These are phyloP conservation scores for Beverwykella pulmonaria DNA, from an alignment of 495 filamentous ascomycete genomes.

Conservation along the genomic window DNA sequence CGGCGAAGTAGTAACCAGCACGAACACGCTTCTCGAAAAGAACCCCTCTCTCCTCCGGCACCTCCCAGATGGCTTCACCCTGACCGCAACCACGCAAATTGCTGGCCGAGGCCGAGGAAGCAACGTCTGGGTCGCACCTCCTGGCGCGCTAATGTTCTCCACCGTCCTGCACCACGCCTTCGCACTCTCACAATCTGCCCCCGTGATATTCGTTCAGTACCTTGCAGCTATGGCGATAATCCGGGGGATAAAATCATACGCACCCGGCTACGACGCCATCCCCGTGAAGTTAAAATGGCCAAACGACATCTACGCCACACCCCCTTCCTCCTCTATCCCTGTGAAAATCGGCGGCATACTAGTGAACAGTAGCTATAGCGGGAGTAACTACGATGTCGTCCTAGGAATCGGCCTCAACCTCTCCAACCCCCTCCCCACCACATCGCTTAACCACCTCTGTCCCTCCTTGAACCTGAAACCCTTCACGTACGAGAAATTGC, in stretches of 20 bases:
- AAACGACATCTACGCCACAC: constrained; percentile 87
- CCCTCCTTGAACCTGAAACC: constrained; percentile 46
- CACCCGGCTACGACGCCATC: constrained; percentile 67
- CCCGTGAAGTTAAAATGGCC: constrained; percentile 95
- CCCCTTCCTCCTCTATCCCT: constrained; percentile 48
- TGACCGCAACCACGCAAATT: constrained; percentile 89
- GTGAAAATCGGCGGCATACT: constrained; percentile 95
- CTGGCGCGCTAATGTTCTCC: constrained; percentile 83
- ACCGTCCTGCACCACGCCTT: constrained; percentile 81
- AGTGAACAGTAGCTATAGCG: constrained; percentile 81
- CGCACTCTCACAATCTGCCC: constrained; percentile 67
- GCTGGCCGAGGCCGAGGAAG: constrained; percentile 87
- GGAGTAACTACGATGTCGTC: constrained; percentile 80
- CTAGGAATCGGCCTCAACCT: constrained; percentile 89
- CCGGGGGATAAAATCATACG: constrained; percentile 81
- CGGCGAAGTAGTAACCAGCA: constrained; percentile 91
- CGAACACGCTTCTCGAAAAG: constrained; percentile 94
- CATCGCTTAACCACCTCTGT: constrained; percentile 74
- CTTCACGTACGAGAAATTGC: constrained; percentile 77
- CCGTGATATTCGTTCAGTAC: constrained; percentile 94
- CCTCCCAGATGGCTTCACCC: constrained; percentile 80
- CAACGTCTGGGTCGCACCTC: constrained; percentile 94
- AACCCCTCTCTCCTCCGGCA: constrained; percentile 76
- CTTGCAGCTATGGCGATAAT: constrained; percentile 88
- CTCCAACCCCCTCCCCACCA: constrained; percentile 83